Evolutionary conservation across 106 monocot species (phyloP).

Genomic region (Cymbidium sinense): DNA sequence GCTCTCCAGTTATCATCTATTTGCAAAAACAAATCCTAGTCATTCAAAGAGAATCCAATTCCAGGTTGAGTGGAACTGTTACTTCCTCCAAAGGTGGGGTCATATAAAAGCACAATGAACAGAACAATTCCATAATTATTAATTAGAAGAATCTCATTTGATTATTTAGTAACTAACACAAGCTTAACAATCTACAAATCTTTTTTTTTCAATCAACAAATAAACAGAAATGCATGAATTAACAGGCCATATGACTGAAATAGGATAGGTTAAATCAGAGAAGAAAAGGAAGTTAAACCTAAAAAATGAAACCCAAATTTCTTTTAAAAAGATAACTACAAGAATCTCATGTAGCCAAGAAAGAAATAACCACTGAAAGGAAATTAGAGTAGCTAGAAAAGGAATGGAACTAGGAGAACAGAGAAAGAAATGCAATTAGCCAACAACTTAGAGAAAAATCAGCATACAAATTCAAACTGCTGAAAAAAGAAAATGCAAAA

Average conservation of each 20-base stretch:
- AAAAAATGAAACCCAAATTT: background rate
- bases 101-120: background rate
- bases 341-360: background rate
- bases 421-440: too few relatives aligned
- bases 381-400: background rate
- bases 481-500: background rate
- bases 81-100: background rate
- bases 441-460: background rate
- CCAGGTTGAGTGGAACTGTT: background rate
- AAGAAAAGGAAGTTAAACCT: background rate
- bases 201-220: background rate
- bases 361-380: background rate
- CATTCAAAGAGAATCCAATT: too few relatives aligned
- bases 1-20: too few relatives aligned
- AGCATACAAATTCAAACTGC: background rate
- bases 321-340: background rate
- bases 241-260: background rate
- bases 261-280: background rate
- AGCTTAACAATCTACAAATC: too few relatives aligned
- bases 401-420: too few relatives aligned
- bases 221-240: background rate
- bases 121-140: background rate
- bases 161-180: background rate
- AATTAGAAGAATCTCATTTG: background rate
- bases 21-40: too few relatives aligned